These are phyloP conservation scores for Colletotrichum lupini DNA, from an alignment of 2,329 filamentous ascomycete genomes.

Conservation along the genomic window DNA sequence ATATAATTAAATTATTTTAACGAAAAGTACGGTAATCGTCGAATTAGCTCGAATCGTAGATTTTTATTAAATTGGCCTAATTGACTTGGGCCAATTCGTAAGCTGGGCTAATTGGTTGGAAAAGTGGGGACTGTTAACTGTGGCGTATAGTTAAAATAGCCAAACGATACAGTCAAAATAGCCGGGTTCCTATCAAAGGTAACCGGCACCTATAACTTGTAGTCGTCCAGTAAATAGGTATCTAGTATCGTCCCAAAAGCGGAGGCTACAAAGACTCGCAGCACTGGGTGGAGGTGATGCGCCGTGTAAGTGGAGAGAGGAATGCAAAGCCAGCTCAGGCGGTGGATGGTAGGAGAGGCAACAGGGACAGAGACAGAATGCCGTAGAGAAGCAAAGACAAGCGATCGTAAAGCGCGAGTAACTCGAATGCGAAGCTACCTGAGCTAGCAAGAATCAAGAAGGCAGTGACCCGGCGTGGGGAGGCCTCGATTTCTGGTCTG, in stretches of 20 bases:
- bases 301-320: conserved; percentile 1
- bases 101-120: too few relatives aligned
- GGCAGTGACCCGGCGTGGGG: neutral
- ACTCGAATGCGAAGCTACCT: conserved; percentile 5
- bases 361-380: conserved; percentile 6
- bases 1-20: too few relatives aligned
- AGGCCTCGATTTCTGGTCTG: conserved; percentile 15
- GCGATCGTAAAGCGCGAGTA: neutral
- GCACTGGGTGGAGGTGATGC: conserved; percentile 13
- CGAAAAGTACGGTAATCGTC: too few relatives aligned
- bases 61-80: too few relatives aligned
- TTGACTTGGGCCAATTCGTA: too few relatives aligned
- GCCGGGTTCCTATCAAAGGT: neutral
- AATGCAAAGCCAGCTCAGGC: neutral
- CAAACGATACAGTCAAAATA: too few relatives aligned
- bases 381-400: neutral
- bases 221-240: conserved; percentile 24
- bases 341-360: neutral
- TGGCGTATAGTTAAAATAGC: too few relatives aligned
- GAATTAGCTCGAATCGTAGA: too few relatives aligned
- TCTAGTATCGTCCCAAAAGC: neutral
- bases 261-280: conserved; percentile 20
- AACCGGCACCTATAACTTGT: conserved; percentile 2
- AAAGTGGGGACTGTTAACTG: too few relatives aligned
- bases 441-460: conserved; percentile 5